Conservation (phyloP, 2,329 filamentous ascomycete species). For the Ramularia collo-cygni region DNA sequence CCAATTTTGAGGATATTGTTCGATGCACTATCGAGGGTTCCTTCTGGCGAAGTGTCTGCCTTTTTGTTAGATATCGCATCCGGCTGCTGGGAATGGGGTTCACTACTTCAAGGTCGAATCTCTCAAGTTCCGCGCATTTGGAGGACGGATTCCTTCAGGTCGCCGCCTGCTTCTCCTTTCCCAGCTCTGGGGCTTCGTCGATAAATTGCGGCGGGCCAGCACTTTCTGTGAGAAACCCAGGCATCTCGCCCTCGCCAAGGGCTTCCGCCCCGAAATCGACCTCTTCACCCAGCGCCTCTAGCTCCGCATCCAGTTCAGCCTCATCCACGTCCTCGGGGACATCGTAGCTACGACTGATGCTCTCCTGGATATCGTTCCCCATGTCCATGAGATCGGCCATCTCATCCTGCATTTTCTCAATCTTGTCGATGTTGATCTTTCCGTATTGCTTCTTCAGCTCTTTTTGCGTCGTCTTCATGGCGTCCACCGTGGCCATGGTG, state of each 20-base stretch:
- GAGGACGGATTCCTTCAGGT: too few species aligned
- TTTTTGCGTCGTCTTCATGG: slow-evolving; percentile 95
- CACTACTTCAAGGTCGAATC: too few species aligned
- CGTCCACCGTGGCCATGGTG: slow-evolving; percentile 96
- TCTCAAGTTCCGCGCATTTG: too few species aligned
- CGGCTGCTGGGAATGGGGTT: too few species aligned
- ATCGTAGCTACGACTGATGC: slow-evolving; percentile 83
- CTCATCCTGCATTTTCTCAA: slow-evolving; percentile 95
- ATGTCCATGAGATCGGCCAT: slow-evolving; percentile 98
- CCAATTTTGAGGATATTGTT: too few species aligned
- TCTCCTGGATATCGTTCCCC: slow-evolving; percentile 97
- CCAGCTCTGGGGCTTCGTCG: slow-evolving; percentile 66
- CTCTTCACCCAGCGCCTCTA: slow-evolving; percentile 90
- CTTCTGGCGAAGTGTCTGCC: too few species aligned
- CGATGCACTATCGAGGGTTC: too few species aligned
- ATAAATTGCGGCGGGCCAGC: slow-evolving; percentile 77
- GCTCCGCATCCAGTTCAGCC: slow-evolving; percentile 88
- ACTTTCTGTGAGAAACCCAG: slow-evolving; percentile 75
- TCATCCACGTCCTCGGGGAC: slow-evolving; percentile 96
- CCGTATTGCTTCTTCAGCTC: slow-evolving; percentile 89
- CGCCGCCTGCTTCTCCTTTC: slow-evolving; percentile 27
- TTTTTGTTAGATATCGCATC: too few species aligned
- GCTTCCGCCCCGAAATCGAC: slow-evolving; percentile 73
- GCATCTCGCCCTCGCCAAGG: slow-evolving; percentile 52
- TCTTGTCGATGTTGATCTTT: slow-evolving; percentile 95